Percentiles rank a stretch among this genome's conserved stretches.
phyloP scores from a whole-genome alignment of 2,329 filamentous ascomycete species.

The Talaromyces sp. region DNA sequence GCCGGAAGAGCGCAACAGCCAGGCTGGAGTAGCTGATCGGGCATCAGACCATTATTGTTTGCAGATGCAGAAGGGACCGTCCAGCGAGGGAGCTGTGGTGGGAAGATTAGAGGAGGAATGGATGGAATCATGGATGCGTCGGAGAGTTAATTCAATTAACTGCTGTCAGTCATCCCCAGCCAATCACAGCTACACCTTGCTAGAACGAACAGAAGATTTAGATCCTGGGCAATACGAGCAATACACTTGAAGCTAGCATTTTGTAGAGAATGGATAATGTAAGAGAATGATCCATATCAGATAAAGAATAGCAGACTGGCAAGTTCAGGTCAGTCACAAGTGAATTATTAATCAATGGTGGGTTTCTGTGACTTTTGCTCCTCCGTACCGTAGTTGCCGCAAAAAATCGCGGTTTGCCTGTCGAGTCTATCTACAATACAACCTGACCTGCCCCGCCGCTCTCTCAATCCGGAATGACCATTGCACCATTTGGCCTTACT shows the following conservation, averaged over 20 bases:
- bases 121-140: background rate
- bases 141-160: background rate
- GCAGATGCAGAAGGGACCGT: background rate
- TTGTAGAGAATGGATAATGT: no score
- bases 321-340: background rate
- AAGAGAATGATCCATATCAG: no score
- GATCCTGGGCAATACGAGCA: no score
- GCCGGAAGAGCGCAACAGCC: background rate
- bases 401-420: background rate
- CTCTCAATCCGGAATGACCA: background rate
- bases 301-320: background rate
- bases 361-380: background rate
- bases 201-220: no score
- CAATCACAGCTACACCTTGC: no score
- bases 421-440: background rate
- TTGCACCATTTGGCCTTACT: background rate
- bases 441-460: background rate
- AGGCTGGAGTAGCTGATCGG: background rate
- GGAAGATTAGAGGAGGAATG: background rate
- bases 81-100: background rate
- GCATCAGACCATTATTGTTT: background rate
- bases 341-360: background rate
- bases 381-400: slow-evolving; percentile 1
- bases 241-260: no score
- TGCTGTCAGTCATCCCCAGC: no score